Base-by-base conservation (phyloP, 2,329 filamentous ascomycete species). In the Lecanicillium sp. region DNA sequence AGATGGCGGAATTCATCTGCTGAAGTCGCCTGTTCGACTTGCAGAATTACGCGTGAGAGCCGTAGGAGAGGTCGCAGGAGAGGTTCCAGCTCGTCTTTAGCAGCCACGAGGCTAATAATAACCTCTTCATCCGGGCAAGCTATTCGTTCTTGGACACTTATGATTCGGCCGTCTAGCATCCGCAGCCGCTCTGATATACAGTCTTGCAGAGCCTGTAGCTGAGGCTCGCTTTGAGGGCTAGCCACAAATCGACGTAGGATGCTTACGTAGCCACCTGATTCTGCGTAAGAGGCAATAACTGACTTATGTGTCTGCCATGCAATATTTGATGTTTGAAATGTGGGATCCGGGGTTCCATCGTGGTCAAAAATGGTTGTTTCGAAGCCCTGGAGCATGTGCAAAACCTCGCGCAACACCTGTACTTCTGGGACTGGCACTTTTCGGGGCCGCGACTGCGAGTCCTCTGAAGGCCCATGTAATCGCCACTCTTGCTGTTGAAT, bases 381-480 rank as follows among this genome's bases (percentile, higher is more conserved):
- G 4, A 92, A 64, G 1, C 89, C 89, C 39, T 79, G 76, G 0
- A 97, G 71, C 86, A 96, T 94, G 51, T 87, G 90, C 1, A 96
- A 66, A 0, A 79, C 75, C 39, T 97, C 88, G 34, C 87, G 77
- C 18, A 89, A 64, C 10, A 81, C 66, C 46, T 89, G 79, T 2
- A 84, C 65, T 55, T 95, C 89, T 0, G 83, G 76, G 5, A 90
- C 65, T 2, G 60, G 50, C 1, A 65, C 56, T 41, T 69, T 70
- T 22, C 58, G 59, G 1, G 58, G 44, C 25, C 51, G 53, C 0
- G 56, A 58, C 9, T 50, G 44, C 4, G 53, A 36, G 15, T 66
- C 62, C 36, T 39, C 60, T 36, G 32, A 71, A 44, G 43, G 59
- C 40, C 38, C 64, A 41, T 46, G 42, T 2, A 31, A 42, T 19